Conservation (phyloP, 1,284 basidiomycete genomes). For the Moesziomyces parantarcticus region DNA sequence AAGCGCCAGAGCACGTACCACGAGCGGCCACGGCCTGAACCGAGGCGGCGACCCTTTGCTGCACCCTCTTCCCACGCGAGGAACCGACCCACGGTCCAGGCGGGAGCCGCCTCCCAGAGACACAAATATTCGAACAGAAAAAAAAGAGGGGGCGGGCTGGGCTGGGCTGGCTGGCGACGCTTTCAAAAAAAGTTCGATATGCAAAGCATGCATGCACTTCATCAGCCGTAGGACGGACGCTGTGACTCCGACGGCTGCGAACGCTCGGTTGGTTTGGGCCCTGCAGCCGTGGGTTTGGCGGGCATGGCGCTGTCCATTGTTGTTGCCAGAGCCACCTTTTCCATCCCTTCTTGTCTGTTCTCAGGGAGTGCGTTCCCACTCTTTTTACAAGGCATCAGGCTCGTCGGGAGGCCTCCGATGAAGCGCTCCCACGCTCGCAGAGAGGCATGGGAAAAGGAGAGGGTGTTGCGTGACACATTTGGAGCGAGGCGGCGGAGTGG, state of each 20-base stretch:
- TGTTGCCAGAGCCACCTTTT: background rate
- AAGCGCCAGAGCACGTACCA: background rate
- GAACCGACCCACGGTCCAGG: background rate
- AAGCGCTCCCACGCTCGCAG: too few relatives aligned
- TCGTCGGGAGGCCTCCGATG: too few relatives aligned
- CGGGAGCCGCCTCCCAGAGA: slow-evolving; percentile 9
- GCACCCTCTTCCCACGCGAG: background rate
- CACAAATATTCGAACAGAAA: too few relatives aligned
- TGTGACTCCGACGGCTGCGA: slow-evolving; percentile 13
- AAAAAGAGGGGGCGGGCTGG: slow-evolving; percentile 9
- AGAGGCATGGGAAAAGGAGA: too few relatives aligned
- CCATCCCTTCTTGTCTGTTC: too few relatives aligned
- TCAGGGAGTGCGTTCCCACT: too few relatives aligned
- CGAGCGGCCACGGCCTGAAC: background rate
- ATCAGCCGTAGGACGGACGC: background rate
- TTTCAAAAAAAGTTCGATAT: slow-evolving; percentile 15
- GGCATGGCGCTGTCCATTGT: background rate
- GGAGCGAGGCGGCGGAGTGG: too few relatives aligned
- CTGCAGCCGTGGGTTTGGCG: slow-evolving; percentile 19
- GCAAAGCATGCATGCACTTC: slow-evolving; percentile 6
- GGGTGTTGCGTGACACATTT: too few relatives aligned
- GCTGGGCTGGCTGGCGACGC: slow-evolving; percentile 3
- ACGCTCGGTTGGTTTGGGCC: too few relatives aligned
- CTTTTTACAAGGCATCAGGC: too few relatives aligned
- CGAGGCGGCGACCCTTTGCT: slow-evolving; percentile 3